Evolutionary conservation across 2,329 filamentous ascomycete genomes (phyloP).

Genomic region (Microdochium nivale): DNA sequence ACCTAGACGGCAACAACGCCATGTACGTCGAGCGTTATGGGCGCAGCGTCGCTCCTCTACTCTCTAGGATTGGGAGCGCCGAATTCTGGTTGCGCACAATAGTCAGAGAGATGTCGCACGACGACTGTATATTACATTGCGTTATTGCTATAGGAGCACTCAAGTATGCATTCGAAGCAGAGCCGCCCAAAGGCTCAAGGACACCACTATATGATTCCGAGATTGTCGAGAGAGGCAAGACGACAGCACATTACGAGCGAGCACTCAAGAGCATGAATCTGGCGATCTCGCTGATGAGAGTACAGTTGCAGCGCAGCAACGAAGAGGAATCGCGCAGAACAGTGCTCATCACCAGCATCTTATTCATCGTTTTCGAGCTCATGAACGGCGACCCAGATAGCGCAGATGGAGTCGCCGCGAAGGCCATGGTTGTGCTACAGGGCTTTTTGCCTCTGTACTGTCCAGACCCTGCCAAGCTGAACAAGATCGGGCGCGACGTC

Average conservation of each 20-base stretch:
- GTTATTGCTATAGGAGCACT: conserved; percentile 9
- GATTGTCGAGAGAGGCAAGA: not conserved
- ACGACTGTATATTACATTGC: conserved; percentile 9
- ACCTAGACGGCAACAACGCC: conserved; percentile 5
- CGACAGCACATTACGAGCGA: conserved; percentile 5
- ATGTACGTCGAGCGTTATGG: conserved; percentile 10
- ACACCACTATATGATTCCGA: conserved; percentile 5
- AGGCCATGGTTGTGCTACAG: conserved; percentile 5
- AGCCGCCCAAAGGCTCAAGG: not conserved
- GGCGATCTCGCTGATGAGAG: conserved; percentile 7
- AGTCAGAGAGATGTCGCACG: conserved; percentile 8
- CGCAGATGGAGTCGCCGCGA: conserved; percentile 6
- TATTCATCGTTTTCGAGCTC: conserved; percentile 10
- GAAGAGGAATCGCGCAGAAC: conserved; percentile 5
- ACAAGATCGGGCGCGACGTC: conserved; percentile 1
- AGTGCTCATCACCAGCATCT: conserved; percentile 8
- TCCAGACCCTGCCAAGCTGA: not conserved
- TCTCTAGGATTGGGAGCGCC: conserved; percentile 8
- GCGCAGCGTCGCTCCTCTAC: conserved; percentile 5
- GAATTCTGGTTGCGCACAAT: conserved; percentile 9
- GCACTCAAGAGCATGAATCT: conserved; percentile 6
- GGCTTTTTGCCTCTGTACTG: conserved; percentile 2
- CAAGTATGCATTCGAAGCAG: conserved; percentile 6
- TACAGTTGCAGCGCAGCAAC: conserved; percentile 3
- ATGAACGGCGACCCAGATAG: conserved; percentile 9